A percentile compares a stretch with the other conserved stretches of the same genome.
Evolutionary conservation across 257 asterid species (phyloP).

Genomic region (Nicotiana obtusifolia): DNA sequence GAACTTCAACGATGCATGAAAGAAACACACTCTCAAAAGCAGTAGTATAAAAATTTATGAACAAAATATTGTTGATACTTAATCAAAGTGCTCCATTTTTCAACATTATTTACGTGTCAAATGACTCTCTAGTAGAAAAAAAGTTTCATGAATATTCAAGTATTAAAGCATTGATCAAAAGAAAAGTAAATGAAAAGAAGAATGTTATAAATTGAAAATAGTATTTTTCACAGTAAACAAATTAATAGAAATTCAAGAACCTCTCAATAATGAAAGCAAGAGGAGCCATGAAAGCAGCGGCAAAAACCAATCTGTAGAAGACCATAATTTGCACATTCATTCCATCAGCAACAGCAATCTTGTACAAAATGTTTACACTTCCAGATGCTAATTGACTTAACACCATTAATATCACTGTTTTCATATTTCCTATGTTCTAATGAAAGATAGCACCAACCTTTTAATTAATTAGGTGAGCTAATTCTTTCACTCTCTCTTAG

Average conservation of each 20-base stretch:
- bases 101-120: background rate
- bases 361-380: slow-evolving; percentile 23
- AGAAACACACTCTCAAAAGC: too few relatives aligned
- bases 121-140: background rate
- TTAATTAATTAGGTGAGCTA: background rate
- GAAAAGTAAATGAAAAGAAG: too few relatives aligned
- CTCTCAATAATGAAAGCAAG: slow-evolving; percentile 30
- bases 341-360: slow-evolving; percentile 27
- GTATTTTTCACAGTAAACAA: background rate
- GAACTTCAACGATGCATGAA: too few relatives aligned
- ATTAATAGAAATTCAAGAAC: background rate
- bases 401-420: slow-evolving; percentile 19
- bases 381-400: slow-evolving; percentile 18
- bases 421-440: slow-evolving; percentile 9
- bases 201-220: too few relatives aligned
- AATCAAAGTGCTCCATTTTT: too few relatives aligned
- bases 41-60: too few relatives aligned
- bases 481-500: background rate
- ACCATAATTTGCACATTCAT: slow-evolving; percentile 22
- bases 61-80: too few relatives aligned
- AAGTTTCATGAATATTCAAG: background rate
- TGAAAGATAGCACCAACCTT: background rate
- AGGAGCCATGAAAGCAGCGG: slow-evolving; percentile 27
- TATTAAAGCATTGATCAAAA: too few relatives aligned
- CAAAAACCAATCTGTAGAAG: slow-evolving; percentile 22